phyloP scores from a whole-genome alignment of 192 early-diverging fungal genomes.

The Hyaloraphidium curvatum region DNA sequence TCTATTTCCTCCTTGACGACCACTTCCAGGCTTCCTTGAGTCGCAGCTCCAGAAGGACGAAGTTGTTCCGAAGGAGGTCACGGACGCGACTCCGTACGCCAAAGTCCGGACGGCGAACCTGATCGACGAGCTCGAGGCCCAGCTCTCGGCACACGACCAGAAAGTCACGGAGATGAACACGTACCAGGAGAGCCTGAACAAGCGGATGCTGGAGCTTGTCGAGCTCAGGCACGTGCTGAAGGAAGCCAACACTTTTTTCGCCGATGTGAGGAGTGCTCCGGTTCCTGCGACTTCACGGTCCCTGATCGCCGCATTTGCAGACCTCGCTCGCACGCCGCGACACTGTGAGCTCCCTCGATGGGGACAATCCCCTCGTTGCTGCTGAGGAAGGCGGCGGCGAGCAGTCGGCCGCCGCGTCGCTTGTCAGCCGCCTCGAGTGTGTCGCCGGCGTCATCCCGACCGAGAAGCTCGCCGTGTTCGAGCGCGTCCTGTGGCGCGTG shows the following conservation, averaged over 20 bases:
- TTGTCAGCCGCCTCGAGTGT: constrained; percentile 55
- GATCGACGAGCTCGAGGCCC: constrained; percentile 79
- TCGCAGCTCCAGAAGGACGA: constrained; percentile 62
- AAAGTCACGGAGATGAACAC: constrained; percentile 69
- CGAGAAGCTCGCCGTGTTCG: constrained; percentile 63
- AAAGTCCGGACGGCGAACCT: constrained; percentile 65
- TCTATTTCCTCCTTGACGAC: background rate
- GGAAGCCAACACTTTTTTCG: constrained; percentile 69
- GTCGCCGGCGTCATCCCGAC: constrained; percentile 90
- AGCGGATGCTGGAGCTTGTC: constrained; percentile 71
- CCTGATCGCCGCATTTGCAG: too few relatives aligned
- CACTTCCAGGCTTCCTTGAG: constrained; percentile 71
- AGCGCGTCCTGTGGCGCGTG: constrained; percentile 90
- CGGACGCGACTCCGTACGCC: constrained; percentile 12
- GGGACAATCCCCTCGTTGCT: too few relatives aligned
- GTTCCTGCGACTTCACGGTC: too few relatives aligned
- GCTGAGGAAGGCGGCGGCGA: too few relatives aligned
- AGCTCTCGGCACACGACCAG: constrained; percentile 57
- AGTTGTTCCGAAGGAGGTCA: constrained; percentile 24
- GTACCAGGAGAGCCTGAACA: constrained; percentile 71
- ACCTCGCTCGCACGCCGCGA: too few relatives aligned
- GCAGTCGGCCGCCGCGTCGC: too few relatives aligned
- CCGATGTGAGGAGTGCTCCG: constrained; percentile 38
- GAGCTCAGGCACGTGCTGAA: constrained; percentile 77
- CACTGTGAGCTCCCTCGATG: too few relatives aligned